Evolutionary conservation across 106 monocot genomes (phyloP).

Genomic region (Dendrobium chrysotoxum): DNA sequence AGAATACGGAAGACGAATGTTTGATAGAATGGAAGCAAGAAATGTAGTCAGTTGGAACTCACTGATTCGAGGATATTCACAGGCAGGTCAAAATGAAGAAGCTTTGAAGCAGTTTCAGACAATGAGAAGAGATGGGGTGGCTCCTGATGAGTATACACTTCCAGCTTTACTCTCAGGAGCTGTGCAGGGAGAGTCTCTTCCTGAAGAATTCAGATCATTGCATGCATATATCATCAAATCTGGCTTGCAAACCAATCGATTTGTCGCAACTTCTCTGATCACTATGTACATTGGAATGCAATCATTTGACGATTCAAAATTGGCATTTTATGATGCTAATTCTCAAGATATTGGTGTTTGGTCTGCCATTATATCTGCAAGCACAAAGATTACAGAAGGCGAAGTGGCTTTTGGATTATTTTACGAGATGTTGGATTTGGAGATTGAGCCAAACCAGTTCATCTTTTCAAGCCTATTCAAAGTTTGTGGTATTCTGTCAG

Average conservation of each 20-base stretch:
- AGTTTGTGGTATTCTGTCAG: constrained; percentile 14
- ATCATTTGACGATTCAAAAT: constrained; percentile 4
- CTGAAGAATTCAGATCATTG: constrained; percentile 8
- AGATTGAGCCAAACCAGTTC: constrained; percentile 14
- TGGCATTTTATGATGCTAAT: constrained; percentile 11
- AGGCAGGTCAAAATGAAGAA: constrained; percentile 7
- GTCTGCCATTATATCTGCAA: constrained; percentile 27
- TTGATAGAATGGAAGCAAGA: constrained; percentile 15
- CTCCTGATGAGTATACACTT: constrained; percentile 26
- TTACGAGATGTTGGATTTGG: constrained; percentile 12
- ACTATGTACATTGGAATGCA: constrained; percentile 11
- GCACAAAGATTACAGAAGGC: constrained; percentile 8
- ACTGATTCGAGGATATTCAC: constrained; percentile 24
- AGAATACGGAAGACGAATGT: constrained; percentile 4
- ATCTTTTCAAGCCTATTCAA: constrained; percentile 19
- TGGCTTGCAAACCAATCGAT: constrained; percentile 10
- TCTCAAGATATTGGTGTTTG: constrained; percentile 16
- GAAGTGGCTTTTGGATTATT: constrained; percentile 16
- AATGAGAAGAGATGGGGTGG: constrained; percentile 16
- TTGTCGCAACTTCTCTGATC: constrained; percentile 19
- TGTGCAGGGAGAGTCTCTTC: not conserved
- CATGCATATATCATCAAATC: constrained; percentile 19
- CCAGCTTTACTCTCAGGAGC: constrained; percentile 17
- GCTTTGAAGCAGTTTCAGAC: constrained; percentile 9
- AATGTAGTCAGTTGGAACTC: constrained; percentile 25